These are phyloP conservation scores for Euptelea pleiosperma DNA, from an alignment of 164 flowering plant species.

Conservation along the genomic window DNA sequence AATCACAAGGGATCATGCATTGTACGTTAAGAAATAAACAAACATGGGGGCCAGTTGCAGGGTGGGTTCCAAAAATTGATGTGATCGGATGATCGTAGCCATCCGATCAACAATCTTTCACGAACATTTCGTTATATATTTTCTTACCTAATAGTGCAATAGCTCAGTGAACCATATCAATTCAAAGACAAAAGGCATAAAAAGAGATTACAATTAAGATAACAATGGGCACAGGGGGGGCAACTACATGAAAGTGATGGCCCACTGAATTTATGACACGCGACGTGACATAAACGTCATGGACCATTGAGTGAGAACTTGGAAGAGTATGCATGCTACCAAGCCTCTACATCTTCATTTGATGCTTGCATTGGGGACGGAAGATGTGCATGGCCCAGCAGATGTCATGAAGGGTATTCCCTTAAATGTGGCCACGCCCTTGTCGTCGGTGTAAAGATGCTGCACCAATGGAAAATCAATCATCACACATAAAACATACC, in stretches of 20 bases:
- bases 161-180: too few species aligned
- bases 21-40: too few species aligned
- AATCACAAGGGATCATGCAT: too few species aligned
- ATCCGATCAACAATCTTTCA: too few species aligned
- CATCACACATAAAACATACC: not conserved
- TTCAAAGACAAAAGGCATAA: not conserved
- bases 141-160: too few species aligned
- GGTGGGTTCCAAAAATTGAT: too few species aligned
- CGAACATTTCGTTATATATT: too few species aligned
- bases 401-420: slow-evolving; percentile 96
- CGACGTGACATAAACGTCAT: not conserved
- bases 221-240: too few species aligned
- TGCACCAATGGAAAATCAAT: slow-evolving; percentile 33
- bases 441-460: slow-evolving; percentile 82
- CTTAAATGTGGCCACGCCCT: slow-evolving; percentile 83
- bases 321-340: not conserved
- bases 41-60: too few species aligned
- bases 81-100: too few species aligned
- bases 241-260: too few species aligned
- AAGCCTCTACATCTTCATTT: slow-evolving; percentile 27
- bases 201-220: too few species aligned
- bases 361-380: slow-evolving; percentile 64
- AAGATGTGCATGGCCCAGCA: slow-evolving; percentile 81
- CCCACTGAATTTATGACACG: not conserved
- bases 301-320: not conserved